phyloP scores from a whole-genome alignment of 225 moss, liverwort and hornwort species.

The Marchantia polymorpha region DNA sequence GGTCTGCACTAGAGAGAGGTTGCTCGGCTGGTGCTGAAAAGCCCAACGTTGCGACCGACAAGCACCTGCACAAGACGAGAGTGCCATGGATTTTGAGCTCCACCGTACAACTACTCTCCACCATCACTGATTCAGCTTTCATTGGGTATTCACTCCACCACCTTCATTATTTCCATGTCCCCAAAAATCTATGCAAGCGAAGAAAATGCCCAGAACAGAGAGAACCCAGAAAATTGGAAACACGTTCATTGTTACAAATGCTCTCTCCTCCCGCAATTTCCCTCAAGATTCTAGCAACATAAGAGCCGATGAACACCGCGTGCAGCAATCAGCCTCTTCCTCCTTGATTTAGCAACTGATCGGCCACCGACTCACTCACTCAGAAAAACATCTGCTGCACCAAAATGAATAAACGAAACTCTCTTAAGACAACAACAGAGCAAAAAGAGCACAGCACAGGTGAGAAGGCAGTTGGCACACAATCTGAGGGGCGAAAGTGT shows the following conservation, averaged over 20 bases:
- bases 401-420: background rate
- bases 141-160: background rate
- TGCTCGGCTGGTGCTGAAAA: background rate
- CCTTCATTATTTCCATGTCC: background rate
- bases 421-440: background rate
- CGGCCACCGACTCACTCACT: background rate
- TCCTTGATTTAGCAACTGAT: background rate
- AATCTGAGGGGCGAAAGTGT: background rate
- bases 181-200: conserved; percentile 14
- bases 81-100: background rate
- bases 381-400: background rate
- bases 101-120: background rate
- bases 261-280: background rate
- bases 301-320: background rate
- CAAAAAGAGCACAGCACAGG: background rate
- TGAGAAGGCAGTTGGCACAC: background rate
- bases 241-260: conserved; percentile 5
- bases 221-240: conserved; percentile 17
- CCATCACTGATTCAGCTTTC: background rate
- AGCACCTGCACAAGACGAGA: conserved; percentile 16
- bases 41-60: background rate
- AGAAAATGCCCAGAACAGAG: conserved; percentile 13
- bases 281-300: background rate
- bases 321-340: background rate
- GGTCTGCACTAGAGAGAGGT: background rate